phyloP scores from a whole-genome alignment of 768 basidiomycete genomes.

The Termitomyces sp. region DNA sequence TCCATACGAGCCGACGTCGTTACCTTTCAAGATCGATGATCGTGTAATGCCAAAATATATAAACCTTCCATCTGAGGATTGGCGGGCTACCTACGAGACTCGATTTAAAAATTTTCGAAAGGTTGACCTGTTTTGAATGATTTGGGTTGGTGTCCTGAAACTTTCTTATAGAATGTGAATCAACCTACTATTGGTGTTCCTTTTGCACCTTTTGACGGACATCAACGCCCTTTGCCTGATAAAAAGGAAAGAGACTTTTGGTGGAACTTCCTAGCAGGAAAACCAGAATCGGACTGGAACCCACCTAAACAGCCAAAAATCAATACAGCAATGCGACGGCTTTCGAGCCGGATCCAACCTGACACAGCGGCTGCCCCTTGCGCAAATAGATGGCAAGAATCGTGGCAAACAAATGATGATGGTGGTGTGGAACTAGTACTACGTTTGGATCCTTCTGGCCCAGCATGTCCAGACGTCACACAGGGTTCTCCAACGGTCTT shows the following conservation, averaged over 20 bases:
- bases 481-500: slow-evolving; percentile 1
- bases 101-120: slow-evolving; percentile 64
- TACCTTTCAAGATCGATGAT: slow-evolving; percentile 10
- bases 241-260: slow-evolving; percentile 69
- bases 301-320: slow-evolving; percentile 38
- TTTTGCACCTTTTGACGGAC: slow-evolving; percentile 18
- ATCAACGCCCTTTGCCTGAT: slow-evolving; percentile 50
- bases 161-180: slow-evolving; percentile 48
- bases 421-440: slow-evolving; percentile 36
- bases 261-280: slow-evolving; percentile 75
- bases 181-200: slow-evolving; percentile 55
- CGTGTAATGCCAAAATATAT: slow-evolving; percentile 21
- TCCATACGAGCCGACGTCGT: slow-evolving; percentile 49
- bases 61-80: slow-evolving; percentile 58
- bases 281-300: slow-evolving; percentile 65
- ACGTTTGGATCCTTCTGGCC: slow-evolving; percentile 27
- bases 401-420: slow-evolving; percentile 31
- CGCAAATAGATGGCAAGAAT: slow-evolving; percentile 17
- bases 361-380: slow-evolving; percentile 17
- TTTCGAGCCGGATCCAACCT: slow-evolving; percentile 24
- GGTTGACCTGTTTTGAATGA: slow-evolving; percentile 29
- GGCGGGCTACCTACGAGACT: slow-evolving; percentile 52
- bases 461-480: slow-evolving; percentile 22
- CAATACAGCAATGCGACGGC: slow-evolving; percentile 16
- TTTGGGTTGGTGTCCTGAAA: neutral